phyloP scores from a whole-genome alignment of 192 early-diverging fungal genomes.

The Kickxella alabastrina region DNA sequence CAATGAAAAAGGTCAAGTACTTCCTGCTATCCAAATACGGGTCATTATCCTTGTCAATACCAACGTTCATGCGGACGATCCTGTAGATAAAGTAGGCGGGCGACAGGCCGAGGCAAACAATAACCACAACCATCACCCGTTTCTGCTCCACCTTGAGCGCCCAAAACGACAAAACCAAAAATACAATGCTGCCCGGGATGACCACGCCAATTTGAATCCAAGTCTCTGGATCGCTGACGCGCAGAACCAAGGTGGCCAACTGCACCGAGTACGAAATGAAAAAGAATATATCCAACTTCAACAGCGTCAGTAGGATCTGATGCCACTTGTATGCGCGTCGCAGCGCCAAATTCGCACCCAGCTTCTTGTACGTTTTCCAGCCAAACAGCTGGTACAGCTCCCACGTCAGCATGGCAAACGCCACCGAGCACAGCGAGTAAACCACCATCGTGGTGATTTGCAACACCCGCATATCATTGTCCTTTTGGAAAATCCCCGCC shows the following conservation, averaged over 20 bases:
- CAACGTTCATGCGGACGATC: conserved; percentile 53
- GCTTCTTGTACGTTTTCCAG: conserved; percentile 80
- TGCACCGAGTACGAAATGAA: conserved; percentile 76
- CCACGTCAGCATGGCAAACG: conserved; percentile 51
- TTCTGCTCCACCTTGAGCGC: conserved; percentile 50
- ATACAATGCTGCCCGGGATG: conserved; percentile 52
- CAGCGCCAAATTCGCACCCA: conserved; percentile 74
- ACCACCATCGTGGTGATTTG: conserved; percentile 50
- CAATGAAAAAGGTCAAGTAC: conserved; percentile 53
- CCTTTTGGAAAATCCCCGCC: conserved; percentile 50
- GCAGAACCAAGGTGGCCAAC: conserved; percentile 62
- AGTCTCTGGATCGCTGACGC: conserved; percentile 52
- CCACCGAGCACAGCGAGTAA: conserved; percentile 47
- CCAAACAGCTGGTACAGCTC: conserved; percentile 76
- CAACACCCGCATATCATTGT: conserved; percentile 51
- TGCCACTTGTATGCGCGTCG: conserved; percentile 71
- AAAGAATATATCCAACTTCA: conserved; percentile 80
- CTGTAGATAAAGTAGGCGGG: conserved; percentile 56
- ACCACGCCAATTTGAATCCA: conserved; percentile 56
- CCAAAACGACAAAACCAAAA: conserved; percentile 51
- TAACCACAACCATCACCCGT: conserved; percentile 49
- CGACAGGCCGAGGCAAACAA: conserved; percentile 41
- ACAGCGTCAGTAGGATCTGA: conserved; percentile 74
- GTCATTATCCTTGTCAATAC: conserved; percentile 45
- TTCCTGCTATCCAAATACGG: conserved; percentile 51